Evolutionary conservation across 345 rosid species (phyloP).

Genomic region (Moringa oleifera): DNA sequence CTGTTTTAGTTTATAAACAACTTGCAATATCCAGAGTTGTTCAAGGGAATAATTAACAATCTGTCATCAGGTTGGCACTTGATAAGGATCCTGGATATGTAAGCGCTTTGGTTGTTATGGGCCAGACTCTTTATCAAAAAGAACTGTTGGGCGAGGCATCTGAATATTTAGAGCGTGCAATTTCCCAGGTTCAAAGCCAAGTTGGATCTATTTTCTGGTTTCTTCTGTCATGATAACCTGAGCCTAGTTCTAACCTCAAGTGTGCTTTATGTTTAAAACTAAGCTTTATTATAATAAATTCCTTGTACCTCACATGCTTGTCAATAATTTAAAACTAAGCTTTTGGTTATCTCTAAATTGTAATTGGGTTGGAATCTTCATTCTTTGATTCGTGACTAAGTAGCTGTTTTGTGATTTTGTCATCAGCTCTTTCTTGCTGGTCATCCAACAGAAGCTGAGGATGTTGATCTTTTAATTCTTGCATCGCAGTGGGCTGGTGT

Average conservation of each 20-base stretch:
- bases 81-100: constrained; percentile 66
- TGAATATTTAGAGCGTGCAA: constrained; percentile 60
- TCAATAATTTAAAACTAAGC: no score
- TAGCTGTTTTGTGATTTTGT: constrained; percentile 6
- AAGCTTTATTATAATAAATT: neutral
- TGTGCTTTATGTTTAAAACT: no score
- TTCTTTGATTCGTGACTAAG: constrained; percentile 8
- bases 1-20: neutral
- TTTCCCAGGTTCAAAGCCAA: constrained; percentile 49
- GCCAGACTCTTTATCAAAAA: constrained; percentile 61
- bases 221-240: no score
- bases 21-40: neutral
- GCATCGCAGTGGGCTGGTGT: constrained; percentile 85
- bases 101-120: constrained; percentile 57
- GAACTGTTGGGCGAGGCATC: constrained; percentile 51
- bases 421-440: constrained; percentile 46
- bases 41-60: neutral
- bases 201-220: neutral
- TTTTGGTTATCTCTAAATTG: constrained; percentile 7
- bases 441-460: constrained; percentile 41
- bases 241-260: neutral
- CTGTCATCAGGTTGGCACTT: constrained; percentile 55
- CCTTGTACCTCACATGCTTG: no score
- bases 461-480: constrained; percentile 59
- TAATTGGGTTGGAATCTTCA: neutral